Percentiles rank a stretch among this genome's conserved stretches.
Conservation (phyloP, 1,284 basidiomycete genomes). For the Rhodotorula glutinis region DNA sequence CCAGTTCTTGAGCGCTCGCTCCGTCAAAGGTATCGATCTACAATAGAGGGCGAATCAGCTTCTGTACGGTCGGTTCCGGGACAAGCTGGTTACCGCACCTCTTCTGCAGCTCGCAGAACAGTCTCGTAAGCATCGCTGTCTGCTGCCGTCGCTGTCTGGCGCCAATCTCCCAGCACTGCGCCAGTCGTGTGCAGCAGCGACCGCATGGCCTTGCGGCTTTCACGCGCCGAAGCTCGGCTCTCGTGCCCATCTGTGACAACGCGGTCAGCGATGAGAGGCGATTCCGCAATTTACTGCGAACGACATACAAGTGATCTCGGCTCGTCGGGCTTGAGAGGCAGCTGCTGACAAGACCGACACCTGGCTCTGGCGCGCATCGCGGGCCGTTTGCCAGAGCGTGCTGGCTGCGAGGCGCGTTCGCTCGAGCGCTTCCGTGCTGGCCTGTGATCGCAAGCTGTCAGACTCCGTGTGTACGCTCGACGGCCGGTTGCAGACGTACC, state of each 20-base stretch:
- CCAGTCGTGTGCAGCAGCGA: slow-evolving; percentile 1
- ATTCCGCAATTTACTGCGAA: neutral
- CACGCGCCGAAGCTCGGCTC: neutral
- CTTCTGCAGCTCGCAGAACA: neutral
- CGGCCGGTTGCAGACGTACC: neutral
- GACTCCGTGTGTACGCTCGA: no score
- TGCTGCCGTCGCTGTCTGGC: neutral
- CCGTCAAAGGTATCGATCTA: slow-evolving; percentile 34
- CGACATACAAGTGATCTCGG: neutral
- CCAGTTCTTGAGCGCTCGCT: neutral
- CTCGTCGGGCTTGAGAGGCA: neutral
- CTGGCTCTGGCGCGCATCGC: neutral
- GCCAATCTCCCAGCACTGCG: neutral
- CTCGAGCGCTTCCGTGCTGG: neutral
- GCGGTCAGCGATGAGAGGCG: neutral
- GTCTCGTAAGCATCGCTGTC: slow-evolving; percentile 1
- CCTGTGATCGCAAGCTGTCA: no score
- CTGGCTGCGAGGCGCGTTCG: neutral
- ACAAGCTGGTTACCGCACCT: neutral
- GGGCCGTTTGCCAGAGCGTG: neutral
- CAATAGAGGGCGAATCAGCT: accelerated
- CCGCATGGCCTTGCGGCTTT: neutral
- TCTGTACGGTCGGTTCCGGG: neutral
- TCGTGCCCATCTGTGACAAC: neutral
- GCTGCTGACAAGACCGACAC: neutral